Evolutionary conservation across 2,329 filamentous ascomycete species (phyloP).

Genomic region (Aspergillus caelatus): DNA sequence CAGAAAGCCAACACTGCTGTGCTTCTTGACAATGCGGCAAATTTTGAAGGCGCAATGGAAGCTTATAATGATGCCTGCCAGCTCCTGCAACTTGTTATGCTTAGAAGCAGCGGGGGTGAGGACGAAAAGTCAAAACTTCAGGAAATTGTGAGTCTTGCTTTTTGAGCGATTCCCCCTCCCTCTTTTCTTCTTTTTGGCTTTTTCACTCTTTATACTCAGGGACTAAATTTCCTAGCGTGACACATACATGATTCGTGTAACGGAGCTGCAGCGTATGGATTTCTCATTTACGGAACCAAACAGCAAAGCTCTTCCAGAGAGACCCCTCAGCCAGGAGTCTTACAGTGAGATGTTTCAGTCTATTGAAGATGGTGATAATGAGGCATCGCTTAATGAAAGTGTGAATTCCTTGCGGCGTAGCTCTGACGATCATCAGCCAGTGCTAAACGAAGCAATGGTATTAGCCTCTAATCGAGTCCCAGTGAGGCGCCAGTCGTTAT

Average conservation of each 20-base stretch:
- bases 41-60: constrained; percentile 86
- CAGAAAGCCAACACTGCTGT: constrained; percentile 97
- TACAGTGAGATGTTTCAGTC: constrained; percentile 47
- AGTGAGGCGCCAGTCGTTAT: constrained; percentile 42
- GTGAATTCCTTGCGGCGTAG: constrained; percentile 55
- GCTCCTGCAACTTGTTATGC: constrained; percentile 83
- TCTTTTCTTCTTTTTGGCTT: constrained; percentile 6
- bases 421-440: constrained; percentile 34
- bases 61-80: constrained; percentile 91
- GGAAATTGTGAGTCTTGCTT: constrained; percentile 72
- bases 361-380: constrained; percentile 39
- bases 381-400: constrained; percentile 53
- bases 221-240: constrained; percentile 61
- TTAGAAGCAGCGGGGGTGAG: constrained; percentile 79
- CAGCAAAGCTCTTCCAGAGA: constrained; percentile 76
- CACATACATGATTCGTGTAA: constrained; percentile 88
- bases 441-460: constrained; percentile 28
- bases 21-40: constrained; percentile 91
- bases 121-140: constrained; percentile 83
- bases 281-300: constrained; percentile 51
- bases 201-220: constrained; percentile 2
- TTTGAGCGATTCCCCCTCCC: background rate
- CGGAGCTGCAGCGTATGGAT: constrained; percentile 76
- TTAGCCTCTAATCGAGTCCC: constrained; percentile 36
- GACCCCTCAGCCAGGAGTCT: constrained; percentile 64